A percentile compares a stretch with the other conserved stretches of the same genome.
These are phyloP conservation scores for Lepraria neglecta DNA, from an alignment of 495 filamentous ascomycete genomes.

Conservation along the genomic window DNA sequence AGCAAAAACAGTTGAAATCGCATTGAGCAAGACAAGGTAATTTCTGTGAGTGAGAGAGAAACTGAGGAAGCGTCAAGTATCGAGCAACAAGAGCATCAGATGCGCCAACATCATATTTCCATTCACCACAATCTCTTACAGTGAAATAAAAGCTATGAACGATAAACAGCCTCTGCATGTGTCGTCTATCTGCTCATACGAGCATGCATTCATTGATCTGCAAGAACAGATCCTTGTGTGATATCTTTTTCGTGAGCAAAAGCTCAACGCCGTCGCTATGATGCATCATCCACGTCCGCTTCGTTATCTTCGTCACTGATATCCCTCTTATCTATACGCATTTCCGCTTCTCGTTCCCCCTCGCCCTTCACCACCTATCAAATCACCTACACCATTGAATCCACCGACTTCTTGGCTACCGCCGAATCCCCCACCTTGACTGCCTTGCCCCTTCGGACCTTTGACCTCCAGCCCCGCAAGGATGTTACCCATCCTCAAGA, in stretches of 20 bases:
- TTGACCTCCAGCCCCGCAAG: constrained; percentile 70
- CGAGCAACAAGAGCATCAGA: no score
- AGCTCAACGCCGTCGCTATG: constrained; percentile 20
- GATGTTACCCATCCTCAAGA: constrained; percentile 67
- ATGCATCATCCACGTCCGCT: background rate
- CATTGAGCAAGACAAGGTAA: no score
- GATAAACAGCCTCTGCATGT: no score
- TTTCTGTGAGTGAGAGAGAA: no score
- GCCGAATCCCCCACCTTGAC: constrained; percentile 15
- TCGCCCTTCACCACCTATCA: constrained; percentile 9
- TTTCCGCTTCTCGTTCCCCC: background rate
- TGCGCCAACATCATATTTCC: no score
- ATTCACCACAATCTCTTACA: no score
- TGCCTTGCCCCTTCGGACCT: constrained; percentile 18
- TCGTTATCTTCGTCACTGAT: background rate
- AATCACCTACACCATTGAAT: constrained; percentile 6
- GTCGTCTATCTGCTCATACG: background rate
- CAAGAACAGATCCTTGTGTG: background rate
- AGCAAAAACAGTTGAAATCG: no score
- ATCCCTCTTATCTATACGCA: background rate
- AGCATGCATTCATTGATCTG: background rate
- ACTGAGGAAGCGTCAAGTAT: no score
- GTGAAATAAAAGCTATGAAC: no score
- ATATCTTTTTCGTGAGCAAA: background rate
- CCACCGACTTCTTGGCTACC: constrained; percentile 3